Conservation (phyloP, 148 eudicot genomes). For the Rhododendron vialii region DNA sequence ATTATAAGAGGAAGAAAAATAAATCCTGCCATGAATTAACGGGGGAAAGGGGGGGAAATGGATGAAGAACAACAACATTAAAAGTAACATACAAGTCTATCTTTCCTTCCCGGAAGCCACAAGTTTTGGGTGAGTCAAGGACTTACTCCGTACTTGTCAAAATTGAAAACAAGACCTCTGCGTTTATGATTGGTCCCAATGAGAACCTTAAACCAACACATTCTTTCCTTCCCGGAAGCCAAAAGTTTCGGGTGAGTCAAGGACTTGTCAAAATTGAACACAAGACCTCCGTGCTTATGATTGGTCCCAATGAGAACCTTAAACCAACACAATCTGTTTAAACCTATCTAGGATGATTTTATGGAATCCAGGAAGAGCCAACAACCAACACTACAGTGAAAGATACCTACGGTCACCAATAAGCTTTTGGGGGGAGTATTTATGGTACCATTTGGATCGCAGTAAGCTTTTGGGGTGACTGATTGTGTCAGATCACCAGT, state of each 20-base stretch:
- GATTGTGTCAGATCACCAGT: neutral
- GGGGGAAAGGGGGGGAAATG: neutral
- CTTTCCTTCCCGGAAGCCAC: neutral
- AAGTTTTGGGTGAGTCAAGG: neutral
- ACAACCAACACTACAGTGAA: neutral
- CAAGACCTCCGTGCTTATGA: neutral
- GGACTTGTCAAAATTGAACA: neutral
- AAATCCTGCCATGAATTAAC: neutral
- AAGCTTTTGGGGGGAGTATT: neutral
- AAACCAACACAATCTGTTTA: neutral
- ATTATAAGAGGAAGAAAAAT: too few species aligned
- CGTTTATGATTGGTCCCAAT: neutral
- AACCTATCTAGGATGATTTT: neutral
- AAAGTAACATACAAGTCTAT: neutral
- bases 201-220: neutral
- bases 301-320: neutral
- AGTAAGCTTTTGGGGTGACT: neutral
- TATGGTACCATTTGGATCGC: neutral
- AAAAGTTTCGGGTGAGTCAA: neutral
- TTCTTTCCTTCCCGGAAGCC: neutral
- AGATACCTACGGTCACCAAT: neutral
- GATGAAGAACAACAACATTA: neutral
- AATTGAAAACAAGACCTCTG: neutral
- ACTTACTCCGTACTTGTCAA: neutral
- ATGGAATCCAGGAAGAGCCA: neutral